phyloP scores from a whole-genome alignment of 495 filamentous ascomycete genomes.

The Aspergillus hancockii region DNA sequence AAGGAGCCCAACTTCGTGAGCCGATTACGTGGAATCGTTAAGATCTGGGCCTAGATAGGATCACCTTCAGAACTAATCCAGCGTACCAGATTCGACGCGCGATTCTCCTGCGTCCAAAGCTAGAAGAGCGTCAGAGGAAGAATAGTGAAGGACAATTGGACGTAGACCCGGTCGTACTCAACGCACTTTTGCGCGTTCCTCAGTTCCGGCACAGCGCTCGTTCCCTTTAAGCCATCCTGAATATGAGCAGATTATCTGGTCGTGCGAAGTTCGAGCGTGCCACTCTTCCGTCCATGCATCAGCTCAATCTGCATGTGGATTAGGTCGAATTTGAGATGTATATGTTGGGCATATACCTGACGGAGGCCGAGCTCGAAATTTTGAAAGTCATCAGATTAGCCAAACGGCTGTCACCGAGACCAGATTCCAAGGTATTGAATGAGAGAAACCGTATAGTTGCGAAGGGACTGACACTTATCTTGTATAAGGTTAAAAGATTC shows the following conservation, averaged over 20 bases:
- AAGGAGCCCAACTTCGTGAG: slow-evolving; percentile 14
- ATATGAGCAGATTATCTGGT: neutral
- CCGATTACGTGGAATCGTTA: slow-evolving; percentile 6
- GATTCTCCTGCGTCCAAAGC: neutral
- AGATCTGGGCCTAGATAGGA: neutral
- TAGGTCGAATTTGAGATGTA: too few relatives aligned
- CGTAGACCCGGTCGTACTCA: neutral
- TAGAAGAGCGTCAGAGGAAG: neutral
- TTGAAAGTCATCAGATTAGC: too few relatives aligned
- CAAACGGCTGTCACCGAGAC: too few relatives aligned
- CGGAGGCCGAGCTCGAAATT: too few relatives aligned
- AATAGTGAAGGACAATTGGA: neutral
- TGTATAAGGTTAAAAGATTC: too few relatives aligned
- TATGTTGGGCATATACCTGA: too few relatives aligned
- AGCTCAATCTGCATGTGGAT: slow-evolving; percentile 8
- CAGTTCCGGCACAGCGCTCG: neutral
- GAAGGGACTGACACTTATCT: too few relatives aligned
- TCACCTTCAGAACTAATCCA: neutral
- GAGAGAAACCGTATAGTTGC: too few relatives aligned
- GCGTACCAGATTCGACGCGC: neutral
- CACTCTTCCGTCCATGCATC: neutral
- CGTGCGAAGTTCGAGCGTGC: neutral
- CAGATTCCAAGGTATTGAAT: too few relatives aligned
- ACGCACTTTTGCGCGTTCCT: neutral
- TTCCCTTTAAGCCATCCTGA: slow-evolving; percentile 1